A percentile compares a stretch with the other conserved stretches of the same genome.
These are phyloP conservation scores for Aspergillus hiratsukae DNA, from an alignment of 2,329 filamentous ascomycete species.

Conservation along the genomic window DNA sequence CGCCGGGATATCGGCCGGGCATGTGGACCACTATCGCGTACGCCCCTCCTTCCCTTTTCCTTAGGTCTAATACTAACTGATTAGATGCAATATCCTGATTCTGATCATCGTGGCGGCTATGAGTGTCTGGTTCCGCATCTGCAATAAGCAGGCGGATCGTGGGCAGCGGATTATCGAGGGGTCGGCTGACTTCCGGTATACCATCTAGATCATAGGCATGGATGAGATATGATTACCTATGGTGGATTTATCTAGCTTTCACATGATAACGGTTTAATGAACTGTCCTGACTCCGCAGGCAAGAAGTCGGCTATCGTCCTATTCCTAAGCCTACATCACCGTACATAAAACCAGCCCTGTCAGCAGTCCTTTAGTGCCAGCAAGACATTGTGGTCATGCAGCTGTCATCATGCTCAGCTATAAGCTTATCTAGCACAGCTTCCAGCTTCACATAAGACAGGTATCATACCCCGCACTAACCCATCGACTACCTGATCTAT, in stretches of 20 bases:
- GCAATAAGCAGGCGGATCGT: slow-evolving; percentile 31
- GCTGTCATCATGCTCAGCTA: too few relatives aligned
- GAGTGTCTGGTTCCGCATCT: slow-evolving; percentile 30
- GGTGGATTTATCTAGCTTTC: too few relatives aligned
- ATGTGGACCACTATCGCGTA: slow-evolving; percentile 30
- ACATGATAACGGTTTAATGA: too few relatives aligned
- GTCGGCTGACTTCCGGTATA: slow-evolving; percentile 37
- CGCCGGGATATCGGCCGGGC: slow-evolving; percentile 31
- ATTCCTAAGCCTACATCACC: too few relatives aligned
- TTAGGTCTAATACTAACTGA: slow-evolving; percentile 3
- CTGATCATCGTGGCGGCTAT: slow-evolving; percentile 24
- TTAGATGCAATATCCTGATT: slow-evolving; percentile 32
- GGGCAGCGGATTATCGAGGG: slow-evolving; percentile 34
- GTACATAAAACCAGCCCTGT: too few relatives aligned
- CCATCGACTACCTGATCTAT: not conserved
- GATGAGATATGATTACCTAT: too few relatives aligned
- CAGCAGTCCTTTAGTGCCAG: too few relatives aligned
- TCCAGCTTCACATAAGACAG: too few relatives aligned
- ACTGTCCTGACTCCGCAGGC: too few relatives aligned
- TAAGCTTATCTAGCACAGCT: too few relatives aligned
- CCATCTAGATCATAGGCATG: slow-evolving; percentile 11
- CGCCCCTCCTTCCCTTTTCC: slow-evolving; percentile 7
- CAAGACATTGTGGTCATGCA: too few relatives aligned
- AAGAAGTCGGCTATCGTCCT: too few relatives aligned
- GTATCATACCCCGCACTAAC: not conserved